Percentiles rank a stretch among this genome's conserved stretches.
Conservation (phyloP, 805 yeast genomes). For the Yarrowia sp. region DNA sequence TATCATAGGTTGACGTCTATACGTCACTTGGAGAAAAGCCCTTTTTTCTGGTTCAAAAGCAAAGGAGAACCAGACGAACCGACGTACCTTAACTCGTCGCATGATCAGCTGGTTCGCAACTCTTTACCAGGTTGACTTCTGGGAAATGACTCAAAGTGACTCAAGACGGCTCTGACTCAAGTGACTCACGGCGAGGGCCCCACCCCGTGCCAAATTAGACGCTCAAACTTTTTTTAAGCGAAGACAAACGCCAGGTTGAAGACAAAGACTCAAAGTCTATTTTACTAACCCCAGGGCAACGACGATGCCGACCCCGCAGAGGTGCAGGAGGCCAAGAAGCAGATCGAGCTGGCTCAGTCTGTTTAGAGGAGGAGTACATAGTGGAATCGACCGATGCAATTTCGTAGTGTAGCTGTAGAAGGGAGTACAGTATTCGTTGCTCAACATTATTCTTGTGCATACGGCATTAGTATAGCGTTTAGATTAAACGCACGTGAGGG, state of each 20-base stretch:
- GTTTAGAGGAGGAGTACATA: not conserved
- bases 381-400: no score
- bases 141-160: not conserved
- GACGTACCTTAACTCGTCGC: conserved; percentile 5
- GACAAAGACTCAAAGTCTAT: not conserved
- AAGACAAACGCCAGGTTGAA: not conserved
- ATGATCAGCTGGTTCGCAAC: no score
- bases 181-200: not conserved
- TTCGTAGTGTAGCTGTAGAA: no score
- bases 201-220: not conserved
- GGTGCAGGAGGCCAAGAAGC: conserved; percentile 23
- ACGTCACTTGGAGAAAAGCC: not conserved
- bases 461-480: not conserved
- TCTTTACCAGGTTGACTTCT: no score
- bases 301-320: conserved; percentile 10
- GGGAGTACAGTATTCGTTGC: no score
- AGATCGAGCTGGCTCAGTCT: conserved; percentile 17
- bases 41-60: not conserved
- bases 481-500: not conserved
- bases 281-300: conserved; percentile 14
- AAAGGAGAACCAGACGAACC: no score
- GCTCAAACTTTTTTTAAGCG: not conserved
- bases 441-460: no score
- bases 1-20: not conserved
- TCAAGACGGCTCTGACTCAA: not conserved